A percentile compares a stretch with the other conserved stretches of the same genome.
These are phyloP conservation scores for Pleurotus platypus DNA, from an alignment of 768 basidiomycete species.

Conservation along the genomic window DNA sequence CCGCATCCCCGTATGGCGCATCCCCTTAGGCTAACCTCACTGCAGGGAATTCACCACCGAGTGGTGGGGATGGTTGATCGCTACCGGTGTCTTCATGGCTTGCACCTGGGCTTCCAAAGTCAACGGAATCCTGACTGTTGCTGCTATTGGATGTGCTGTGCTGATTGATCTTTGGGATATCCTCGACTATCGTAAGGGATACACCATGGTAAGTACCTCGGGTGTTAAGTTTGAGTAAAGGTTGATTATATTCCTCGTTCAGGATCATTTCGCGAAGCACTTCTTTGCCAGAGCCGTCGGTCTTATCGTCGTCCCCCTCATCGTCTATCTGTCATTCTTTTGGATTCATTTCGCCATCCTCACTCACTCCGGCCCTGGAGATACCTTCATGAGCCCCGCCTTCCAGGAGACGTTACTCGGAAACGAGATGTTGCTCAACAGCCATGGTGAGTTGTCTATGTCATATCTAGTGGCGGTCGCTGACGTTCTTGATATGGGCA, in stretches of 20 bases:
- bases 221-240: background rate
- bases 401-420: constrained; percentile 96
- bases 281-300: constrained; percentile 83
- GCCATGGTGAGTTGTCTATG: constrained; percentile 62
- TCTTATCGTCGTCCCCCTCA: constrained; percentile 83
- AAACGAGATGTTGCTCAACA: constrained; percentile 88
- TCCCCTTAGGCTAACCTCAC: background rate
- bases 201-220: constrained; percentile 62
- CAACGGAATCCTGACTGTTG: constrained; percentile 90
- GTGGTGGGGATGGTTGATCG: constrained; percentile 94
- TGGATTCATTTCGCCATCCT: constrained; percentile 92
- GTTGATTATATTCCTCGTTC: constrained; percentile 2
- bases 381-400: constrained; percentile 94
- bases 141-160: constrained; percentile 87
- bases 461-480: no score
- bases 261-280: constrained; percentile 90
- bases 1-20: background rate
- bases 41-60: constrained; percentile 77
- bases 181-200: constrained; percentile 77
- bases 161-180: constrained; percentile 93
- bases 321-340: constrained; percentile 94
- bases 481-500: constrained; percentile 24
- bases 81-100: constrained; percentile 91
- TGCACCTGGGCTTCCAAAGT: constrained; percentile 98
- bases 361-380: constrained; percentile 86